Percentiles rank a stretch among this genome's conserved stretches.
phyloP scores from a whole-genome alignment of 768 basidiomycete genomes.

The Dentipellis sp. region DNA sequence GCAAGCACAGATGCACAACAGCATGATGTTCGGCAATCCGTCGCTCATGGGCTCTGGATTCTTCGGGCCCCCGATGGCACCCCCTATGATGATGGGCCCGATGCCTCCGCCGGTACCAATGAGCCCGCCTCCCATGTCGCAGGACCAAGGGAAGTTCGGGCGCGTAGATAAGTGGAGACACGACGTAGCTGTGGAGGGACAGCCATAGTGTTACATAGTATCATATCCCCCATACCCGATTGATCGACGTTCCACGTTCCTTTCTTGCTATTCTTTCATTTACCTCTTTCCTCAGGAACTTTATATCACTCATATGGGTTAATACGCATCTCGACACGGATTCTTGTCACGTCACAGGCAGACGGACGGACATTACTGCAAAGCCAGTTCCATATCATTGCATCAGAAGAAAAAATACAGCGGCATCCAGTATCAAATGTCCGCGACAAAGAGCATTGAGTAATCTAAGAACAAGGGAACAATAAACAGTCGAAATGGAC shows the following conservation, averaged over 20 bases:
- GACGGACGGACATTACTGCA: neutral
- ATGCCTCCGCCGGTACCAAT: constrained; percentile 33
- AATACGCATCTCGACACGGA: constrained; percentile 8
- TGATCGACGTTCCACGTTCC: constrained; percentile 5
- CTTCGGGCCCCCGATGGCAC: constrained; percentile 42
- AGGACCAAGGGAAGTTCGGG: constrained; percentile 58
- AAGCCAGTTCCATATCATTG: constrained; percentile 10
- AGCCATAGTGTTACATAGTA: constrained; percentile 16
- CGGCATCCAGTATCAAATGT: constrained; percentile 11
- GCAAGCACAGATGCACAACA: constrained; percentile 51
- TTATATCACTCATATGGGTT: neutral
- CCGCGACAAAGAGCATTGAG: constrained; percentile 6
- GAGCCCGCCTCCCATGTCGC: constrained; percentile 49
- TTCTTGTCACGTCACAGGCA: neutral
- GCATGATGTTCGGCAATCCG: constrained; percentile 60
- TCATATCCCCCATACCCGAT: constrained; percentile 9
- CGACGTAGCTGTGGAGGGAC: constrained; percentile 68
- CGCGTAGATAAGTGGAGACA: constrained; percentile 77
- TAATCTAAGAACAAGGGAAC: constrained; percentile 11
- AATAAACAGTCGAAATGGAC: neutral
- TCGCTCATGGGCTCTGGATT: constrained; percentile 65
- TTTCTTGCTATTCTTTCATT: neutral
- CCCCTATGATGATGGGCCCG: constrained; percentile 27
- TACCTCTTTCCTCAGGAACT: neutral
- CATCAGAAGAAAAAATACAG: constrained; percentile 16